Conservation (phyloP, 495 filamentous ascomycete genomes). For the Polyplosphaeria fusca region DNA sequence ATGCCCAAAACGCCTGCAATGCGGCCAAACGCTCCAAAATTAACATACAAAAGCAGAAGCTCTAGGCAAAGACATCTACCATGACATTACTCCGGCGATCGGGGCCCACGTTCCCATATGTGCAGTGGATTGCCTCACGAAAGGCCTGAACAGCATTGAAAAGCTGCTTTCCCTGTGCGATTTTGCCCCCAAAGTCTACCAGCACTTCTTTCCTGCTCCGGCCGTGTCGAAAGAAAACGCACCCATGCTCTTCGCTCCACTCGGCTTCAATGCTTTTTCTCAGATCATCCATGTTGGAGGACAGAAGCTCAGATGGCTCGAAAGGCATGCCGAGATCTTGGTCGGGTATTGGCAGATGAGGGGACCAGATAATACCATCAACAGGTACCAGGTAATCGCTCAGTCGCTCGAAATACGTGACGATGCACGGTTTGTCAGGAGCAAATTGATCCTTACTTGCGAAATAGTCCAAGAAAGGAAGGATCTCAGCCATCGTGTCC, state of each 20-base stretch:
- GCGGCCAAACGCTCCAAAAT: neutral
- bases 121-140: neutral
- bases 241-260: constrained; percentile 40
- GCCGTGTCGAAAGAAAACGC: constrained; percentile 41
- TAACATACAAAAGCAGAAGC: neutral
- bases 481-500: constrained; percentile 46
- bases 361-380: neutral
- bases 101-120: neutral
- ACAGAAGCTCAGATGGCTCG: constrained; percentile 24
- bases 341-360: constrained; percentile 1
- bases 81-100: neutral
- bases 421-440: neutral
- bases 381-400: constrained; percentile 12
- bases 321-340: neutral
- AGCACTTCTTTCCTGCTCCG: constrained; percentile 39
- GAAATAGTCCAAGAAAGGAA: constrained; percentile 56
- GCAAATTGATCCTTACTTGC: constrained; percentile 37
- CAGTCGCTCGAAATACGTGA: constrained; percentile 20
- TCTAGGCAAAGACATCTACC: constrained; percentile 5
- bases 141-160: constrained; percentile 30
- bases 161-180: constrained; percentile 37
- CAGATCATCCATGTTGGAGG: constrained; percentile 38
- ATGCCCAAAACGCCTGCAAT: constrained; percentile 13
- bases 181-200: constrained; percentile 35
- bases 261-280: constrained; percentile 32